phyloP scores from a whole-genome alignment of 2,329 filamentous ascomycete species.

The Xylariomycetidae sp. region DNA sequence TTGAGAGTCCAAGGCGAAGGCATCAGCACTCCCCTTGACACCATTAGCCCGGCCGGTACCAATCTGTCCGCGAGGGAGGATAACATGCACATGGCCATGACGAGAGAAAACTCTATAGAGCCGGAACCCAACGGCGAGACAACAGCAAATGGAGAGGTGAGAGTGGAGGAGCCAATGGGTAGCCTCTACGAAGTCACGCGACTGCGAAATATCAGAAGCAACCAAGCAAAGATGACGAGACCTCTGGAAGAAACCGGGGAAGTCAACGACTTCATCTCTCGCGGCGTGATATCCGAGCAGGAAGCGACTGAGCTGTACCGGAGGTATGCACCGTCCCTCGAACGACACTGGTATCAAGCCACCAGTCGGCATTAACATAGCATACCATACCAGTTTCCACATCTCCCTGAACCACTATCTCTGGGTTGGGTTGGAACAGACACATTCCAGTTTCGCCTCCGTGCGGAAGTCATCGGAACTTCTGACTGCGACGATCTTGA shows the following conservation, averaged over 20 bases:
- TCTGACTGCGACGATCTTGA: conserved; percentile 50
- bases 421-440: conserved; percentile 45
- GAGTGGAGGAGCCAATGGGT: conserved; percentile 45
- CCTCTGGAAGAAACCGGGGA: conserved; percentile 3
- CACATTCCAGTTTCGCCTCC: conserved; percentile 41
- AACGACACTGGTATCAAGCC: no score
- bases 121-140: conserved; percentile 29
- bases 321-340: conserved; percentile 17
- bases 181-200: conserved; percentile 49
- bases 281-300: conserved; percentile 36
- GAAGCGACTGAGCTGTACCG: conserved; percentile 45
- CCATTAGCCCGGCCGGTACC: conserved; percentile 21
- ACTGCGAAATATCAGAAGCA: conserved; percentile 29
- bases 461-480: conserved; percentile 50
- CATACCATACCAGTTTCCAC: conserved; percentile 38
- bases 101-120: conserved; percentile 38
- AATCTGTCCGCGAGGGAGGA: conserved; percentile 22
- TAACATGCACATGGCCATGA: conserved; percentile 33
- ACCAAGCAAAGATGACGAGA: conserved; percentile 8
- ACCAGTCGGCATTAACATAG: no score
- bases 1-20: no score
- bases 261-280: conserved; percentile 40
- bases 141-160: conserved; percentile 20
- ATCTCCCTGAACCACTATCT: conserved; percentile 44
- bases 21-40: no score